These are phyloP conservation scores for Penicillium dipodomyicola DNA, from an alignment of 495 filamentous ascomycete species.

Conservation along the genomic window DNA sequence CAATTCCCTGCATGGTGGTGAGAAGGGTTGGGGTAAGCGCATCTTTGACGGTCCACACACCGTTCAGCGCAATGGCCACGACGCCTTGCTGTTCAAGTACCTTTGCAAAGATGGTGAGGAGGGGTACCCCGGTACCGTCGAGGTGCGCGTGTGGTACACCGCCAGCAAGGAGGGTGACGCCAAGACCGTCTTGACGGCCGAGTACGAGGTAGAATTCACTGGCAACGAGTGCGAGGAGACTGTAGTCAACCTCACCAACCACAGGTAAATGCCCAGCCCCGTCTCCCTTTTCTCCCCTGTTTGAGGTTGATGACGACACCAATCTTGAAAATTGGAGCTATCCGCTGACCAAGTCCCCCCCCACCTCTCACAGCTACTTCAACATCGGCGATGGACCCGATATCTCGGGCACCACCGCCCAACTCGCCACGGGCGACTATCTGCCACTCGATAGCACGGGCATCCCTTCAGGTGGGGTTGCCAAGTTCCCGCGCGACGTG, in stretches of 20 bases:
- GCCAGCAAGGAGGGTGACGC: conserved; percentile 59
- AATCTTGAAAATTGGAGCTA: background rate
- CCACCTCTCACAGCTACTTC: conserved; percentile 70
- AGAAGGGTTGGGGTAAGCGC: conserved; percentile 79
- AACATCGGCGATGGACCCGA: conserved; percentile 67
- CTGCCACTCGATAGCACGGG: conserved; percentile 68
- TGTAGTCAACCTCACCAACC: conserved; percentile 87
- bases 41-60: conserved; percentile 73
- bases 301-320: background rate
- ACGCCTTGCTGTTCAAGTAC: conserved; percentile 74
- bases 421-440: conserved; percentile 67
- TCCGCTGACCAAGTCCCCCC: background rate
- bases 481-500: conserved; percentile 54
- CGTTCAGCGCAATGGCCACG: conserved; percentile 64
- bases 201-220: conserved; percentile 85
- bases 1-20: conserved; percentile 82
- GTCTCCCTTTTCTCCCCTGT: background rate
- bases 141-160: conserved; percentile 75
- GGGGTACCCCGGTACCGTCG: conserved; percentile 81
- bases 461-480: conserved; percentile 55
- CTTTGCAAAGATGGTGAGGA: conserved; percentile 74
- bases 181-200: conserved; percentile 70
- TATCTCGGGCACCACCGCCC: conserved; percentile 72
- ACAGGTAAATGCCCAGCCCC: conserved; percentile 58
- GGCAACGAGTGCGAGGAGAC: conserved; percentile 79